Evolutionary conservation across 2,329 filamentous ascomycete genomes (phyloP), one percentile per base, ranked within the genome.

Genomic region (Hypocreales sp.): DNA sequence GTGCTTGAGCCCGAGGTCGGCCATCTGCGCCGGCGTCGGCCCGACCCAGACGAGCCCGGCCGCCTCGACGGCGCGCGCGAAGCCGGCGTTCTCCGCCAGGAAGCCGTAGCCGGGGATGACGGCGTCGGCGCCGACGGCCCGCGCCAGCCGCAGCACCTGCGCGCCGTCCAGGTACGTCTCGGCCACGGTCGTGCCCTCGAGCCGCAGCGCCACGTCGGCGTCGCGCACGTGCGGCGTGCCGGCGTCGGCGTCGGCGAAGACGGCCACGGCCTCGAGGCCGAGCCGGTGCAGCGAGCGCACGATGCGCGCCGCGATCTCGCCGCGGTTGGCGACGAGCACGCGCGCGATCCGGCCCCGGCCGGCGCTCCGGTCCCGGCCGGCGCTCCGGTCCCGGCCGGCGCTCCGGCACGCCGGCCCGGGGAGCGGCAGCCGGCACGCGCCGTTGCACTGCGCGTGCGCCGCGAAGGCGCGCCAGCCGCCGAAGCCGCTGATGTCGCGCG

Each of bases 241-340:
- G 18, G 66, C 61, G 47, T 83, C 79, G 4, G 32, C 34, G 5
- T 40, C 67, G 5, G 78, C 79, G 46, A 80, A 82, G 26, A 82
- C 61, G 1, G 77, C 77, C 4, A 78, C 75, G 8, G 76, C 74
- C 24, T 64, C 61, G 38, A 82, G 72, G 15, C 74, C 73, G 43
- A 78, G 67, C 34, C 71, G 63, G 11, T 67, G 61, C 12, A 78
- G 69, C 12, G 78, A 81, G 25, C 64, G 59, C 35, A 74, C 70
- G 21, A 83, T 77, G 31, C 79, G 68, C 48, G 80, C 55, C 14
- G 79, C 79, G 37, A 82, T 82, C 42, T 82, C 77, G 34, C 77
- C 79, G 36, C 79, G 62, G 42, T 83, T 84, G 8, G 78, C 78
- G 37, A 83, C 78, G 1, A 83, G 58, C n/a, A 54, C 38, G 8